Evolutionary conservation across 148 eudicot species (phyloP).

Genomic region (Rhododendron vialii): DNA sequence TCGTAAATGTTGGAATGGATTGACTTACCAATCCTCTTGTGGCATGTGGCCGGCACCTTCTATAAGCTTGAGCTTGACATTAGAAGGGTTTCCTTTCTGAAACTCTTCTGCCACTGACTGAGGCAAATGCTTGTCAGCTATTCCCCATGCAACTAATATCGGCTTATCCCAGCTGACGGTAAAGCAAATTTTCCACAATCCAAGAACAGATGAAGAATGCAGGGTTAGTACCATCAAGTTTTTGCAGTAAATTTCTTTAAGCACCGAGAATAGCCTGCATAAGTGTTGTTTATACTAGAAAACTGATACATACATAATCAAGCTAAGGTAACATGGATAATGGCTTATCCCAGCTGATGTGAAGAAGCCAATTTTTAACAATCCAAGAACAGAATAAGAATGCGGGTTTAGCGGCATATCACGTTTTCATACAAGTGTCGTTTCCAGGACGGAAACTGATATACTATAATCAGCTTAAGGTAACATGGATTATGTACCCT

Average conservation of each 20-base stretch:
- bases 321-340: slow-evolving; percentile 1
- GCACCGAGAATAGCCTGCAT: background rate
- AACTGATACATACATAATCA: too few relatives aligned
- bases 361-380: slow-evolving; percentile 9
- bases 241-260: background rate
- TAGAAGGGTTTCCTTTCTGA: slow-evolving; percentile 61
- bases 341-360: slow-evolving; percentile 83
- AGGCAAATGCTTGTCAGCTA: slow-evolving; percentile 90
- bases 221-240: background rate
- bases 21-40: slow-evolving; percentile 90
- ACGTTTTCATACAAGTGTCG: background rate
- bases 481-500: background rate
- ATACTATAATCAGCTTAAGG: background rate
- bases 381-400: background rate
- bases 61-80: slow-evolving; percentile 67
- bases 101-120: slow-evolving; percentile 90
- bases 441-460: background rate
- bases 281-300: background rate
- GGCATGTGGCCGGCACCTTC: slow-evolving; percentile 99
- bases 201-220: background rate
- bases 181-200: slow-evolving; percentile 10
- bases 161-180: slow-evolving; percentile 87
- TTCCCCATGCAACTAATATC: slow-evolving; percentile 85
- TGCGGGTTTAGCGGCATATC: background rate
- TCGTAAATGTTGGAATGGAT: background rate